Percentiles rank a stretch among this genome's conserved stretches.
Conservation (phyloP, 768 basidiomycete species). For the Flagelloscypha sp. region DNA sequence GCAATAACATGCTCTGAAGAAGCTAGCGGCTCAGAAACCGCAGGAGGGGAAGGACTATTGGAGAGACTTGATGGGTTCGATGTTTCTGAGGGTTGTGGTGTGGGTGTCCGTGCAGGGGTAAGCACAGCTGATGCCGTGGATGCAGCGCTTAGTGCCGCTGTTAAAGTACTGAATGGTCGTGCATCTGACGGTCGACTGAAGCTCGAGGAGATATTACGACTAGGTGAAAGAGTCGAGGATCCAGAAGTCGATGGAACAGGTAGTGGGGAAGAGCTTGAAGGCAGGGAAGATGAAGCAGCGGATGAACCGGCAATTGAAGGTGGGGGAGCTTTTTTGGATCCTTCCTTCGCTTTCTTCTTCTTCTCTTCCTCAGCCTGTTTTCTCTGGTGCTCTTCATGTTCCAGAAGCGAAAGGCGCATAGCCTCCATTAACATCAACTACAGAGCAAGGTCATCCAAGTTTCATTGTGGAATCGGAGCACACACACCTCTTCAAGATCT, state of each 20-base stretch:
- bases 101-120: too few species aligned
- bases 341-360: conserved; percentile 34
- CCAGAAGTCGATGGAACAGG: conserved; percentile 13
- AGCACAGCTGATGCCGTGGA: conserved; percentile 39
- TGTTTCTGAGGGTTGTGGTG: too few species aligned
- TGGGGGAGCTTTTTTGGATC: conserved; percentile 14
- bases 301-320: conserved; percentile 19
- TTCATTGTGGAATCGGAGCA: conserved; percentile 5
- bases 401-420: conserved; percentile 89
- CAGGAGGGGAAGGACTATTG: too few species aligned
- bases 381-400: conserved; percentile 90
- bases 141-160: conserved; percentile 35
- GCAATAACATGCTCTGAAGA: too few species aligned
- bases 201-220: too few species aligned
- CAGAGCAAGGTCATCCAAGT: conserved; percentile 5
- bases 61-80: too few species aligned
- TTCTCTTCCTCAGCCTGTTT: conserved; percentile 64
- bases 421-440: conserved; percentile 99
- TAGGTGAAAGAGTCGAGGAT: conserved; percentile 1
- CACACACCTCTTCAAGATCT: conserved; percentile 83
- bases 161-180: conserved; percentile 37
- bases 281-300: conserved; percentile 18
- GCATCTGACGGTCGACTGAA: conserved; percentile 27
- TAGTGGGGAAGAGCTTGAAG: conserved; percentile 16
- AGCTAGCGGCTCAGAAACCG: too few species aligned